A percentile compares a stretch with the other conserved stretches of the same genome.
These are phyloP conservation scores for Nakazawaea molendinolei DNA, from an alignment of 805 yeast species.

Conservation along the genomic window DNA sequence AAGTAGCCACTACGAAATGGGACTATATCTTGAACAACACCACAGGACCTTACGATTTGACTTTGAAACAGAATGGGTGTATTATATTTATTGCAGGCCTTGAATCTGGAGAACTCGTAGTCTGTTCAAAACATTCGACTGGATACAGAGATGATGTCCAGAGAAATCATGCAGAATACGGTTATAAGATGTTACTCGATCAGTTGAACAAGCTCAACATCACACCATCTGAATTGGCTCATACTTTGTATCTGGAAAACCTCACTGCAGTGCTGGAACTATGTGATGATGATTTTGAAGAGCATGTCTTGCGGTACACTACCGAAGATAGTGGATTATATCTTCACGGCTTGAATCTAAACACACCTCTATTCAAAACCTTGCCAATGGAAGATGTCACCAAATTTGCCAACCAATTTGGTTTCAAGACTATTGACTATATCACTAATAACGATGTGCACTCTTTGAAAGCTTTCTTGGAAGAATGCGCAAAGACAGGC, in stretches of 20 bases:
- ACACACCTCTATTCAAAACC: slow-evolving; percentile 58
- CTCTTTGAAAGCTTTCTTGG: slow-evolving; percentile 44
- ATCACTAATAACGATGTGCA: slow-evolving; percentile 31
- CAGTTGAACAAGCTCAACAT: slow-evolving; percentile 42
- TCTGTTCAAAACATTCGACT: slow-evolving; percentile 87
- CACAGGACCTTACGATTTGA: slow-evolving; percentile 70
- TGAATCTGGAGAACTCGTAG: slow-evolving; percentile 68
- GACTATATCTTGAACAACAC: slow-evolving; percentile 39
- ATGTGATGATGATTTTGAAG: slow-evolving; percentile 92
- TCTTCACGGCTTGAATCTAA: slow-evolving; percentile 80
- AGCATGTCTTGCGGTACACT: slow-evolving; percentile 77
- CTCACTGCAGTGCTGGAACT: slow-evolving; percentile 87
- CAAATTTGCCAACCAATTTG: slow-evolving; percentile 57
- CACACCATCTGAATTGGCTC: slow-evolving; percentile 46
- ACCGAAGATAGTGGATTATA: slow-evolving; percentile 72
- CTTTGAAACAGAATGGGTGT: slow-evolving; percentile 92
- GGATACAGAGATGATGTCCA: slow-evolving; percentile 51
- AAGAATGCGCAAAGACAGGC: slow-evolving; percentile 57
- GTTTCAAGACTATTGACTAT: slow-evolving; percentile 57
- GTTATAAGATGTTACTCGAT: slow-evolving; percentile 46
- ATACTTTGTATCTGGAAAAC: slow-evolving; percentile 38
- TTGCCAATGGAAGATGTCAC: slow-evolving; percentile 53
- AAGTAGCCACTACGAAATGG: slow-evolving; percentile 48
- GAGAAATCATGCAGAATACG: slow-evolving; percentile 71
- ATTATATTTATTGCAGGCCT: slow-evolving; percentile 78